phyloP scores from a whole-genome alignment of 2,329 filamentous ascomycete species.

The Chaetoscypha palmicola region DNA sequence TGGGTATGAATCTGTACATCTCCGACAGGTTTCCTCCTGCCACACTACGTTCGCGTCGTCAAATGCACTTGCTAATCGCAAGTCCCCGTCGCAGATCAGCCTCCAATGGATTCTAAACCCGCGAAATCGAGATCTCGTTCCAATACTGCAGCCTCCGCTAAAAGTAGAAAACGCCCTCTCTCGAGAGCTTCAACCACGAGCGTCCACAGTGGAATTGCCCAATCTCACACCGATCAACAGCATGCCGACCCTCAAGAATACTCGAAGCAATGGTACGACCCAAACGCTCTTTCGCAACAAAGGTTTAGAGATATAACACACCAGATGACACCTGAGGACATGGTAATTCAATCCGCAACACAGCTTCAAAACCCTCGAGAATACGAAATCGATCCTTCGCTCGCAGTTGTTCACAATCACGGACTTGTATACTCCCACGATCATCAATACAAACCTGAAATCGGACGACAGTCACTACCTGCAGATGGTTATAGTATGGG shows the following conservation, averaged over 20 bases:
- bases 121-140: conserved; percentile 38
- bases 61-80: conserved; percentile 14
- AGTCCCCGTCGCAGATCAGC: conserved; percentile 24
- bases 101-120: conserved; percentile 30
- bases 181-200: conserved; percentile 44
- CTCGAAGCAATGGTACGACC: conserved; percentile 31
- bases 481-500: conserved; percentile 47
- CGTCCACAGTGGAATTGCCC: conserved; percentile 32
- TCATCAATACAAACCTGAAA: conserved; percentile 30
- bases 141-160: conserved; percentile 37
- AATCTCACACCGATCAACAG: conserved; percentile 28
- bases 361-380: conserved; percentile 47
- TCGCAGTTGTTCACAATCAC: conserved; percentile 41
- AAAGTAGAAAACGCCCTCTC: conserved; percentile 36
- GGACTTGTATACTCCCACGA: conserved; percentile 39
- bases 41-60: not conserved
- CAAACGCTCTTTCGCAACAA: conserved; percentile 25
- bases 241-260: conserved; percentile 22
- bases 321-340: conserved; percentile 48
- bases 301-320: conserved; percentile 25
- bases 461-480: conserved; percentile 44
- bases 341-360: conserved; percentile 50
- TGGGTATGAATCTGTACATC: conserved; percentile 22
- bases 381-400: conserved; percentile 43
- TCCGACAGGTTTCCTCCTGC: not conserved